phyloP scores from a whole-genome alignment of 2,329 filamentous ascomycete genomes.

The Aureobasidium sp. region DNA sequence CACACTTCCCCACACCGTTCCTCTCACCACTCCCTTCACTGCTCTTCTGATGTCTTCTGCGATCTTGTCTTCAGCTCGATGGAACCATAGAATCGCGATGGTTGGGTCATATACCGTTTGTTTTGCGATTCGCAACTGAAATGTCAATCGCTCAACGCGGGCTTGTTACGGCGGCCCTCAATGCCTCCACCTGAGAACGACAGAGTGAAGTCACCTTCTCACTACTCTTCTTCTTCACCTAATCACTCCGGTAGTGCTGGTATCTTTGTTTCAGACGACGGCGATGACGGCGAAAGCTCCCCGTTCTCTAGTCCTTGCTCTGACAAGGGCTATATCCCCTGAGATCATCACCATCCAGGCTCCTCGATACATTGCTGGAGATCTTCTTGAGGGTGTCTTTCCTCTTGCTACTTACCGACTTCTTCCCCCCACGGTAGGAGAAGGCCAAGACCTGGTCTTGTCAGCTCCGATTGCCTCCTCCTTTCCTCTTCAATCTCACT shows the following conservation, averaged over 20 bases:
- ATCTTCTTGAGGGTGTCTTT: too few relatives aligned
- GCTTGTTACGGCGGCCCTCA: neutral
- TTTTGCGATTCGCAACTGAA: neutral
- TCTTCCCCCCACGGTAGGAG: too few relatives aligned
- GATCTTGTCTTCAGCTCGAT: constrained; percentile 2
- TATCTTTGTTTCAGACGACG: too few relatives aligned
- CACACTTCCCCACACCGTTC: neutral
- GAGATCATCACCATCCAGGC: too few relatives aligned
- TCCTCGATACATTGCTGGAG: too few relatives aligned
- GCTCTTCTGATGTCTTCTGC: neutral
- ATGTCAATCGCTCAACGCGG: neutral
- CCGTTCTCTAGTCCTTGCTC: too few relatives aligned
- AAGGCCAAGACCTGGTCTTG: too few relatives aligned
- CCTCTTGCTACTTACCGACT: too few relatives aligned
- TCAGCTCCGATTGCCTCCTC: too few relatives aligned
- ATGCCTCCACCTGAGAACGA: neutral
- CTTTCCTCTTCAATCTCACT: too few relatives aligned
- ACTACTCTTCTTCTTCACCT: neutral
- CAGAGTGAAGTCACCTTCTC: neutral
- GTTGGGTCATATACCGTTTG: neutral
- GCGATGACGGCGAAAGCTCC: too few relatives aligned
- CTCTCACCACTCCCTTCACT: neutral
- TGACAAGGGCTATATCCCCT: too few relatives aligned
- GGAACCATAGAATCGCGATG: neutral
- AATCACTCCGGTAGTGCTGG: neutral